Conservation (phyloP, 495 filamentous ascomycete species). For the Rhypophila decipiens region DNA sequence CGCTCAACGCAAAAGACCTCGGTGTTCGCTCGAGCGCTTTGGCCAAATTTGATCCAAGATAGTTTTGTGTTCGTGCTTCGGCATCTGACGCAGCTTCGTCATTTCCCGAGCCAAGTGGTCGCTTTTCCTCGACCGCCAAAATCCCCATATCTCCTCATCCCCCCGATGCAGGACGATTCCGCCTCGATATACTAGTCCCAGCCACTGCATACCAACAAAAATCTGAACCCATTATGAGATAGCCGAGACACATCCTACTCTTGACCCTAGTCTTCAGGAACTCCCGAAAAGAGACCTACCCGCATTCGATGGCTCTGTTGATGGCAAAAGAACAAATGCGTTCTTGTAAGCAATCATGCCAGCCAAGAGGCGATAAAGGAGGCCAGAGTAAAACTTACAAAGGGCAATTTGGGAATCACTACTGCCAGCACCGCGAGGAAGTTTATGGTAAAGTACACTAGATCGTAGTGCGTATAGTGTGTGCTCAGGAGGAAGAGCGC, state of each 20-base stretch:
- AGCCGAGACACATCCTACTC: slow-evolving; percentile 7
- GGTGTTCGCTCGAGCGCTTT: no score
- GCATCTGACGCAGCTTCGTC: no score
- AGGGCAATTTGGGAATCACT: slow-evolving; percentile 91
- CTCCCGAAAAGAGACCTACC: slow-evolving; percentile 57
- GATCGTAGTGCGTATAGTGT: slow-evolving; percentile 96
- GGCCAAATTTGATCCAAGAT: no score
- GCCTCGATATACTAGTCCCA: no score
- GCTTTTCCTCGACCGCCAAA: no score
- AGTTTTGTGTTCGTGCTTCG: no score
- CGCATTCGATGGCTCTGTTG: slow-evolving; percentile 64
- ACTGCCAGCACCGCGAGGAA: slow-evolving; percentile 85
- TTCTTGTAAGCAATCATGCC: slow-evolving; percentile 4
- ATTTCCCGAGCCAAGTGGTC: no score
- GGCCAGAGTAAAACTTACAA: slow-evolving; percentile 51
- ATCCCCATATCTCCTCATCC: no score
- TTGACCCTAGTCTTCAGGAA: slow-evolving; percentile 49
- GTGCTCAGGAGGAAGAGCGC: slow-evolving; percentile 92
- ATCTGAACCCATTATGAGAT: slow-evolving; percentile 16
- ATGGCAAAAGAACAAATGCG: slow-evolving; percentile 7
- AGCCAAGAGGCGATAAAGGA: not conserved
- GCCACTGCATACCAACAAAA: no score
- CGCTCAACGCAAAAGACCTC: no score
- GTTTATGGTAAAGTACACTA: slow-evolving; percentile 95
- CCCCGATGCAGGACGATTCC: no score